These are phyloP conservation scores for Amphichorda felina DNA, from an alignment of 2,329 filamentous ascomycete species.

Conservation along the genomic window DNA sequence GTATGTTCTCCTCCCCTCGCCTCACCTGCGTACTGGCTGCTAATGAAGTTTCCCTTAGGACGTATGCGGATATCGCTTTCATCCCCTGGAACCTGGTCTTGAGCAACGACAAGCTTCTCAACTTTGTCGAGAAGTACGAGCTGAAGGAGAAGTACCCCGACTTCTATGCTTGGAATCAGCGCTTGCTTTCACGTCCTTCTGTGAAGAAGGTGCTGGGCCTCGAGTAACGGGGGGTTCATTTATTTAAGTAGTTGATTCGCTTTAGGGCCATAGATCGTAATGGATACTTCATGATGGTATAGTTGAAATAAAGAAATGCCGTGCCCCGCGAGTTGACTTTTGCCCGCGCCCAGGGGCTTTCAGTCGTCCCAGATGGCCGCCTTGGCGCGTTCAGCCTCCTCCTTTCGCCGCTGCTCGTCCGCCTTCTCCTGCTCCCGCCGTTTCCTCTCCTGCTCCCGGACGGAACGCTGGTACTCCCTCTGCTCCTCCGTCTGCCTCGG, in stretches of 20 bases:
- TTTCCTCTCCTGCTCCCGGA: conserved; percentile 77
- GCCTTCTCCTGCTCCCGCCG: conserved; percentile 60
- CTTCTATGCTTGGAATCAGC: conserved; percentile 20
- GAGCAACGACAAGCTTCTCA: not conserved
- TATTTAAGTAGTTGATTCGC: too few relatives aligned
- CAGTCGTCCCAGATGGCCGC: conserved; percentile 76
- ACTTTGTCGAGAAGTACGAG: conserved; percentile 9
- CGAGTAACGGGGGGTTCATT: not conserved
- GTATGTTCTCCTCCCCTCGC: conserved; percentile 8
- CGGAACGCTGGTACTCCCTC: conserved; percentile 69
- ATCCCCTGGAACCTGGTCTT: conserved; percentile 15
- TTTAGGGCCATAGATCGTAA: too few relatives aligned
- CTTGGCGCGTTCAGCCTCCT: conserved; percentile 65
- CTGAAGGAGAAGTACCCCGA: conserved; percentile 21
- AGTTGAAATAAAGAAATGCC: too few relatives aligned
- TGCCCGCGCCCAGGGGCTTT: too few relatives aligned
- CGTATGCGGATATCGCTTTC: conserved; percentile 21
- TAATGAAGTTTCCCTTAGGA: conserved; percentile 7
- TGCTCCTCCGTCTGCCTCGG: conserved; percentile 82
- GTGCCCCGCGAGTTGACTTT: too few relatives aligned
- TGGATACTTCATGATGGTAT: too few relatives aligned
- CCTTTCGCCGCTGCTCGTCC: conserved; percentile 45
- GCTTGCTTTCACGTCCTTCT: conserved; percentile 16
- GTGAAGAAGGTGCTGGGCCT: conserved; percentile 12
- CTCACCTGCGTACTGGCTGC: not conserved